phyloP scores from a whole-genome alignment of 108 stramenopile species.

The Mayamaea pseudoterrestris region DNA sequence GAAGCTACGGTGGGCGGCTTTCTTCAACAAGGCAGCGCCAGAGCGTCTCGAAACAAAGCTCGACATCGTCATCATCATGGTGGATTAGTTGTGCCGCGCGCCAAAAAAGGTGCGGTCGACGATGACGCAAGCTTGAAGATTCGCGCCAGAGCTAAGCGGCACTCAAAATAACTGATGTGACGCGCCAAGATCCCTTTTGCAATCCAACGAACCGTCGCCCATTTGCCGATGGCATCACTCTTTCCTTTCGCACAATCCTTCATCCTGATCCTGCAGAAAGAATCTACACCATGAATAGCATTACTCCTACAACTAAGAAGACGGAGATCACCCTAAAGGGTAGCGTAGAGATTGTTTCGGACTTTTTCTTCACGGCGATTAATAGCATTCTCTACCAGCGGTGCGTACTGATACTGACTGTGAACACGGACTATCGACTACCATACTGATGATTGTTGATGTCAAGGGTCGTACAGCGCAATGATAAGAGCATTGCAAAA shows the following conservation, averaged over 20 bases:
- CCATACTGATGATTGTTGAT: neutral
- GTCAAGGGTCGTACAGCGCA: no score
- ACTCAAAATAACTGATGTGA: no score
- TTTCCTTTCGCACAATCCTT: no score
- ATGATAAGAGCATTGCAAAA: no score
- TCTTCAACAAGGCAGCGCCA: neutral
- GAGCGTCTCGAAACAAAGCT: neutral
- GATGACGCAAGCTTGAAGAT: no score
- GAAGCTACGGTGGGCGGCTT: constrained; percentile 21
- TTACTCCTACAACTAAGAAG: constrained; percentile 5
- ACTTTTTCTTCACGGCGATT: constrained; percentile 98
- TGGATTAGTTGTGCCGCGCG: neutral
- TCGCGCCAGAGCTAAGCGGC: no score
- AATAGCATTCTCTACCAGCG: constrained; percentile 98
- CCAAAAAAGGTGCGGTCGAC: no score
- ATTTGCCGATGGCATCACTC: no score
- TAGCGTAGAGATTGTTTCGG: constrained; percentile 91
- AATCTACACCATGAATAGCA: no score
- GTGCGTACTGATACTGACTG: constrained; percentile 15
- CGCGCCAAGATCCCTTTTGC: no score
- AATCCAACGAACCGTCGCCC: no score
- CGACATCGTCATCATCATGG: neutral
- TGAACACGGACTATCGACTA: neutral
- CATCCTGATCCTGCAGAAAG: no score
- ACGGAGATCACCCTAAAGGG: constrained; percentile 93